Base-by-base conservation (phyloP, 306 rosid species). In the Quillaja saponaria region DNA sequence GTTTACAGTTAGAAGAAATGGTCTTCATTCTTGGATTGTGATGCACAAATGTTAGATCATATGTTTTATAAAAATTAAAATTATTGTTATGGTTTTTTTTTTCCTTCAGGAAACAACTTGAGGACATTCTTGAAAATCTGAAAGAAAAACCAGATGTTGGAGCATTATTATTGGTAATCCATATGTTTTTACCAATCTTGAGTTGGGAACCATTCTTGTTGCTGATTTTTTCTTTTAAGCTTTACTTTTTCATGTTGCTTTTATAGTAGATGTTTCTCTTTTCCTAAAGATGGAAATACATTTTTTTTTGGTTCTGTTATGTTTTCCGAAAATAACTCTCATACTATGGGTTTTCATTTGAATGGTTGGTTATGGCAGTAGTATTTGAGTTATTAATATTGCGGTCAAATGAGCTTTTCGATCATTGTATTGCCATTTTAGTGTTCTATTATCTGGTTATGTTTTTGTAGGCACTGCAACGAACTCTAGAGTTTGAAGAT, bases 131-230 rank as follows among this genome's bases (percentile, higher is more conserved):
- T 74, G 69, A 64, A 74, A 80, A 76, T 78, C 68, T 86, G 71
- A 89, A 83, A 71, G 99, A 89, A 75, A 92, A 89, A 79, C 96
- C 96, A 64, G 99, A 92, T 80, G 97, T 92, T 66, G 99, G 89
- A 67, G 80, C 91, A 53, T 71, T 92, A 78, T 75, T 92, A 67
- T 47, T 85, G 90, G 99, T 92, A 75, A 73, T 87, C 69, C 52
- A n/a, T 68, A n/a, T 19, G 42, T 35, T 71, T 44, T 55, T 35
- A 13, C 45, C 15, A 38, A 33, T 38, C 13, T 39, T 55, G 8
- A 61, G 42, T 40, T 34, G 39, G 66, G 69, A 31, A 61, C 61
- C 7, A 19, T 17, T 53, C 58, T 25, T 33, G 16, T 51, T 75
- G 17, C 44, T 38, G 35, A 39, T 12, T 8, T 39, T 39, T 7